These are phyloP conservation scores for Sclerotinia nivalis DNA, from an alignment of 2,329 filamentous ascomycete species.

Conservation along the genomic window DNA sequence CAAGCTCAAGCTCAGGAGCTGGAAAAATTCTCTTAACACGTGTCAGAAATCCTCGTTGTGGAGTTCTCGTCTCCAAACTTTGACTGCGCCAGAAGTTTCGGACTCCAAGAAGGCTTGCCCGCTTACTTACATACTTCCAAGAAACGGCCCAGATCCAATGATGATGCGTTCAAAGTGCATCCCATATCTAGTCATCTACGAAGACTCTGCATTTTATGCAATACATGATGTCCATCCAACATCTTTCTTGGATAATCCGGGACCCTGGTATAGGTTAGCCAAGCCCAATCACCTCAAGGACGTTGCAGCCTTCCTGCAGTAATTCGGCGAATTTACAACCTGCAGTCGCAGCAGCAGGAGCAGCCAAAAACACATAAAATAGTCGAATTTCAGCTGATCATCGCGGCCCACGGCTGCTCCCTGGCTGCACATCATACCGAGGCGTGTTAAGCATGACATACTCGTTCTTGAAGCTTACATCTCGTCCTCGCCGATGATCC, in stretches of 20 bases:
- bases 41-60: slow-evolving; percentile 11
- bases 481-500: slow-evolving; percentile 18
- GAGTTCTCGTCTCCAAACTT: slow-evolving; percentile 23
- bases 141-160: slow-evolving; percentile 9
- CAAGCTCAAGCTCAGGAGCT: neutral
- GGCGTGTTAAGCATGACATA: slow-evolving; percentile 21
- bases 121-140: slow-evolving; percentile 11
- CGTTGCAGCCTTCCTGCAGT: slow-evolving; percentile 7
- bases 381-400: slow-evolving; percentile 7
- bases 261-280: slow-evolving; percentile 21
- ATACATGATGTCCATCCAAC: neutral
- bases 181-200: slow-evolving; percentile 7
- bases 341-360: neutral
- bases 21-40: slow-evolving; percentile 18
- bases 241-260: neutral
- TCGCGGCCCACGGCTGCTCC: neutral
- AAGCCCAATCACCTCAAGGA: neutral
- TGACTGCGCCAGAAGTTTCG: slow-evolving; percentile 1
- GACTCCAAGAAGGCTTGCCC: slow-evolving; percentile 16
- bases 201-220: slow-evolving; percentile 9
- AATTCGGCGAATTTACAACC: slow-evolving; percentile 20
- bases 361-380: slow-evolving; percentile 1
- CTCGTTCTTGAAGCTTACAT: slow-evolving; percentile 18
- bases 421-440: slow-evolving; percentile 14
- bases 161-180: neutral